Evolutionary conservation across 345 rosid species (phyloP), one percentile per base, ranked within the genome.

Genomic region (Populus alba): DNA sequence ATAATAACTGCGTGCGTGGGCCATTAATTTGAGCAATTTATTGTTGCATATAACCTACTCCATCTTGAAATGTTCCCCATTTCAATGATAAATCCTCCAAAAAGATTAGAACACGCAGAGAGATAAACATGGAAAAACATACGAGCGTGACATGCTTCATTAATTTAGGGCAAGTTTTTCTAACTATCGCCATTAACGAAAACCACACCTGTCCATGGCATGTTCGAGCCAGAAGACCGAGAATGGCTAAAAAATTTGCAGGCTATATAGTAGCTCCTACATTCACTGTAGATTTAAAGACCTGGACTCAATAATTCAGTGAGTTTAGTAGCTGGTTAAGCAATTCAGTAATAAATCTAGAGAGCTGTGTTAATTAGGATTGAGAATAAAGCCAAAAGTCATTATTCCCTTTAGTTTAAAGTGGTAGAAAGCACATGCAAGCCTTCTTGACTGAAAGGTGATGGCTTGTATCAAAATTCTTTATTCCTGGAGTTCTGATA

Each of bases 401-500:
- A 83, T 80, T 83, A 88, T 86, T 75, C 79, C 81, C 78, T 83
- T 79, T 79, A 57, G 62, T 78, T 79, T 85, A 76, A 83, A 84
- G 86, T 18, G 47, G 71, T 70, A 66, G 82, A 81, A 73, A 79
- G 84, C 91, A 84, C 81, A 82, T 83, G 91, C 85, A 55, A 59
- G 13, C 87, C 83, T 76, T 74, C 75, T 79, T 82, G 81, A 51
- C 45, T 61, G 23, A 59, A 39, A 73, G 68, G 68, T 38, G 76
- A 27, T 27, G 39, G 8, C 22, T 7, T 69, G 20, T 0, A 62
- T 74, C 15, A 11, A 37, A 73, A 37, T 37, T 55, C 67, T 33
- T 39, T 63, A 63, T 25, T 63, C 53, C 53, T 47, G 53, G 53
- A 13, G 53, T 47, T 47, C 17, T 47, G 53, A 47, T 47, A 15